These are phyloP conservation scores for Scenedesmus sp. DNA, from an alignment of 163 green algal species.

Conservation along the genomic window DNA sequence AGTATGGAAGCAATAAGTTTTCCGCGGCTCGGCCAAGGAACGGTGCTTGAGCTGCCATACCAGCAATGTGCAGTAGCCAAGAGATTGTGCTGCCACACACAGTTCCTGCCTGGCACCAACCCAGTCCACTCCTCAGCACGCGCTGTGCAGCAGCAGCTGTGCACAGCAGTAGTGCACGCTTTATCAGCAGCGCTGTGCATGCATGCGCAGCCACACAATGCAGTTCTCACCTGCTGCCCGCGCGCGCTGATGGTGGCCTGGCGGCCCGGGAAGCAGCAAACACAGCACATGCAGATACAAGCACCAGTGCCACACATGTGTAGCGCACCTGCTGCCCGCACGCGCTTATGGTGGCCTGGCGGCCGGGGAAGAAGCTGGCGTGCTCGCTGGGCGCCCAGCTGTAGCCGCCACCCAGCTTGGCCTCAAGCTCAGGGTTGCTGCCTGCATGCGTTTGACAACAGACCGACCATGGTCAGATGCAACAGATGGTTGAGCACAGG, in stretches of 20 bases:
- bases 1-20: no score
- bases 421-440: constrained; percentile 29
- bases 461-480: background rate
- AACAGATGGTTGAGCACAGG: background rate
- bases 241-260: constrained; percentile 82
- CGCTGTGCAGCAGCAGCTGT: no score
- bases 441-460: background rate
- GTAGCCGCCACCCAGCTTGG: constrained; percentile 68
- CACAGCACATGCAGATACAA: no score
- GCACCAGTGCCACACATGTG: background rate
- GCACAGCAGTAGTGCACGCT: no score
- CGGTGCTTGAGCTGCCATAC: no score
- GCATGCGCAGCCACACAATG: no score
- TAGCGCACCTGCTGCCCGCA: constrained; percentile 40
- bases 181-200: no score
- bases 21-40: no score
- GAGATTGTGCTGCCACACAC: no score
- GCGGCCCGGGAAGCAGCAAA: constrained; percentile 93
- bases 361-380: constrained; percentile 93
- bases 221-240: constrained; percentile 27
- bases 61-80: no score
- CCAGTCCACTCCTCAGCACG: no score
- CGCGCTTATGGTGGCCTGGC: constrained; percentile 84
- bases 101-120: no score
- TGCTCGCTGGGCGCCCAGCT: constrained; percentile 80